Conservation (phyloP, 805 yeast genomes). For the Lachancea meyersii region DNA sequence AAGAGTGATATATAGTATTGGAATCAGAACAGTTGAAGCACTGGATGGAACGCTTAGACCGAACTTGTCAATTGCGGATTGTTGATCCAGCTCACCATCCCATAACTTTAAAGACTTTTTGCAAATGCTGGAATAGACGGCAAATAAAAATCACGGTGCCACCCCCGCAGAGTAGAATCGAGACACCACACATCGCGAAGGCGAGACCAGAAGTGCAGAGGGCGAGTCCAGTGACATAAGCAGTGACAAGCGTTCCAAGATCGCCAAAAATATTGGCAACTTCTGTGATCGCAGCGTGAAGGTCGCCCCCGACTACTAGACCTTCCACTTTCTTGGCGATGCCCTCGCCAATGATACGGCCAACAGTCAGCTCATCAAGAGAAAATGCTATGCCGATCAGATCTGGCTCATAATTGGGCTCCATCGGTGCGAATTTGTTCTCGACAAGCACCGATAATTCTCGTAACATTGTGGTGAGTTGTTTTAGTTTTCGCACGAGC, state of each 20-base stretch:
- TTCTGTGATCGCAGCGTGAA: conserved; percentile 4
- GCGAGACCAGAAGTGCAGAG: conserved; percentile 3
- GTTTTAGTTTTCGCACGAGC: neutral
- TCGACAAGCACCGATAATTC: neutral
- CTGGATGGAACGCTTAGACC: too few relatives aligned
- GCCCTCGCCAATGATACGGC: conserved; percentile 5
- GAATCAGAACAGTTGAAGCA: neutral
- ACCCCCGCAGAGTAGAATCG: conserved; percentile 5
- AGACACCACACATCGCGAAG: conserved; percentile 3
- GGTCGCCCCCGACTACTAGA: conserved; percentile 6
- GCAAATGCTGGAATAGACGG: conserved; percentile 1
- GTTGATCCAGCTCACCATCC: neutral
- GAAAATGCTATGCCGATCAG: neutral
- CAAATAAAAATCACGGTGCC: conserved; percentile 8
- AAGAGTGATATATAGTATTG: neutral
- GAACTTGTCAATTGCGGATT: neutral
- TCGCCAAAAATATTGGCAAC: conserved; percentile 7
- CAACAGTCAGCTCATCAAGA: conserved; percentile 4
- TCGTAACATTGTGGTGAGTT: neutral
- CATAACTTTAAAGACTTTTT: conserved; percentile 1
- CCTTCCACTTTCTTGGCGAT: conserved; percentile 3
- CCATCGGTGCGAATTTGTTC: neutral
- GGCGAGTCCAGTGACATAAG: conserved; percentile 7
- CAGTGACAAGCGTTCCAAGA: conserved; percentile 6
- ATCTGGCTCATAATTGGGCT: neutral